phyloP scores from a whole-genome alignment of 768 basidiomycete genomes.

The Podaxis mareebaensis region DNA sequence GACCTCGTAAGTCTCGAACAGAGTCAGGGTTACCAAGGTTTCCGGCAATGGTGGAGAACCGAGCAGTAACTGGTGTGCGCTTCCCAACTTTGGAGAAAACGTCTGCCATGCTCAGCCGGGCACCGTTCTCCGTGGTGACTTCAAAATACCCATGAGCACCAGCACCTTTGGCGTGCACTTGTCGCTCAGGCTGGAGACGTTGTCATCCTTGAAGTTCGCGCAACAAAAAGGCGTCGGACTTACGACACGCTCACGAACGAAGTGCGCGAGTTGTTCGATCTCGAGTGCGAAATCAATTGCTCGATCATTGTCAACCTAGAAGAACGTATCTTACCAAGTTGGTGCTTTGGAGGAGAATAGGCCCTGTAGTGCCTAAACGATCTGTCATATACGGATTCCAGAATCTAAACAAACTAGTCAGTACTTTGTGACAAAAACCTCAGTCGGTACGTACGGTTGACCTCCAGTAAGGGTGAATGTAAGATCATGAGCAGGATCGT shows the following conservation, averaged over 20 bases:
- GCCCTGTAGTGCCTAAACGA: constrained; percentile 18
- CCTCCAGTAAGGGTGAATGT: constrained; percentile 18
- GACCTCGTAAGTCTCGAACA: constrained; percentile 53
- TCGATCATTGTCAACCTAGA: neutral
- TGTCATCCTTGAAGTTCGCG: neutral
- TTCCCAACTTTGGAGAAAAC: constrained; percentile 31
- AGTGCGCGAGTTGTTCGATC: constrained; percentile 22
- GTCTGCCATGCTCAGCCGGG: constrained; percentile 34
- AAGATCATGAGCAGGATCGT: constrained; percentile 16
- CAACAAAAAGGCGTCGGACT: neutral
- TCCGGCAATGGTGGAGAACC: constrained; percentile 60
- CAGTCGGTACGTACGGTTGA: constrained; percentile 15
- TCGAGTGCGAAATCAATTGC: neutral
- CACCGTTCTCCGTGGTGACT: constrained; percentile 45
- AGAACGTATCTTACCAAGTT: constrained; percentile 14
- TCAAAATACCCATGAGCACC: constrained; percentile 57
- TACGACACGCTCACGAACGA: constrained; percentile 22
- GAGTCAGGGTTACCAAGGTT: constrained; percentile 49
- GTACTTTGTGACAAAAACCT: neutral
- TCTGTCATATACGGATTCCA: constrained; percentile 17
- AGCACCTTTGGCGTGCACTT: constrained; percentile 37
- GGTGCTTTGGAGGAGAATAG: constrained; percentile 18
- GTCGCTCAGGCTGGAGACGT: constrained; percentile 27
- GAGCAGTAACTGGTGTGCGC: constrained; percentile 36
- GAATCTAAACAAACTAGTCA: constrained; percentile 4